phyloP scores from a whole-genome alignment of 2,329 filamentous ascomycete species.

The Alternaria incomplexa region DNA sequence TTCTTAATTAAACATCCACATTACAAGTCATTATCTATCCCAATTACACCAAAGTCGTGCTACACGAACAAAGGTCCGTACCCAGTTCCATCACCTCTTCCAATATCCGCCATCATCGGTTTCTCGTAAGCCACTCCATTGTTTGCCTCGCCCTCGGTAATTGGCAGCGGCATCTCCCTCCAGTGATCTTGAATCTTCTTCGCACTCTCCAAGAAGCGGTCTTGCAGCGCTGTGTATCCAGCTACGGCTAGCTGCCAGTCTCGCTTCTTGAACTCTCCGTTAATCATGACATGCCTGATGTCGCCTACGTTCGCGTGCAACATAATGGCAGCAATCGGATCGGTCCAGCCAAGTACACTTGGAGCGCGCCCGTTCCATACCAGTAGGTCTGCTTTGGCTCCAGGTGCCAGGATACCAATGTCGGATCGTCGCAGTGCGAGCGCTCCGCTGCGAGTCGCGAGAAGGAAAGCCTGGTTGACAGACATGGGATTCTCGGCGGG shows the following conservation, averaged over 20 bases:
- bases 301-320: constrained; percentile 62
- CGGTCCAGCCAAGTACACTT: constrained; percentile 60
- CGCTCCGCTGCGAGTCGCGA: constrained; percentile 61
- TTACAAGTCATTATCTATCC: background rate
- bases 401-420: constrained; percentile 56
- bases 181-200: constrained; percentile 27
- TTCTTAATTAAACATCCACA: background rate
- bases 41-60: background rate
- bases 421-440: constrained; percentile 59
- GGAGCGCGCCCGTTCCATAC: constrained; percentile 60
- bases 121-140: background rate
- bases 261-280: constrained; percentile 58
- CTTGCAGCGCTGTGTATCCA: constrained; percentile 20
- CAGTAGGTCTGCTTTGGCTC: constrained; percentile 62
- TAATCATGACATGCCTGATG: constrained; percentile 58
- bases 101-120: constrained; percentile 5
- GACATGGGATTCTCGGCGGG: constrained; percentile 60
- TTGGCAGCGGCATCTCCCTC: constrained; percentile 10
- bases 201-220: constrained; percentile 28
- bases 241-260: constrained; percentile 47
- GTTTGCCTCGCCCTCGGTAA: background rate
- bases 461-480: constrained; percentile 61
- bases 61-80: constrained; percentile 7
- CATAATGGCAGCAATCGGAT: constrained; percentile 63
- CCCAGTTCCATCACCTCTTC: constrained; percentile 4